These are phyloP conservation scores for Xylaria sp. DNA, from an alignment of 2,329 filamentous ascomycete species.

Conservation along the genomic window DNA sequence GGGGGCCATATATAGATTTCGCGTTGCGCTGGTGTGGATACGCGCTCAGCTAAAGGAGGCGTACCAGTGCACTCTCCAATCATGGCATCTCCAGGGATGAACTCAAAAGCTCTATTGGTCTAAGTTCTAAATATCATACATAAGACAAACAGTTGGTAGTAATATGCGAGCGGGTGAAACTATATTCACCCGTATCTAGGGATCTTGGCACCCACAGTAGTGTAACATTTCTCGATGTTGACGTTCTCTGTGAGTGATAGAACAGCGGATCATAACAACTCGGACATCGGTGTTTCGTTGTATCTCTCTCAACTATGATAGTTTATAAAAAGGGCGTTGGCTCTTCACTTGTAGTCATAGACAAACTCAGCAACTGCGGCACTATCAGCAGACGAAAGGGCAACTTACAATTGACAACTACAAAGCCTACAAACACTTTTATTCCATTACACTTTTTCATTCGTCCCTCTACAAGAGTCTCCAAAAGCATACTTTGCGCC, in stretches of 20 bases:
- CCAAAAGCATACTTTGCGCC: background rate
- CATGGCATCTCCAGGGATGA: no score
- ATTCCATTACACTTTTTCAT: background rate
- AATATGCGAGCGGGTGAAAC: no score
- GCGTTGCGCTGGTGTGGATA: no score
- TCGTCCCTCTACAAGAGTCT: background rate
- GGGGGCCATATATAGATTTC: no score
- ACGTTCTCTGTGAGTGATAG: background rate
- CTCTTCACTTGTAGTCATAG: background rate
- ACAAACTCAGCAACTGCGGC: background rate
- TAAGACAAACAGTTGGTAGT: no score
- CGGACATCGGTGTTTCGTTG: background rate
- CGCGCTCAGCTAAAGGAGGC: no score
- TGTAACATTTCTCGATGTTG: background rate
- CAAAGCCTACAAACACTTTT: background rate
- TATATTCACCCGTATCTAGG: no score
- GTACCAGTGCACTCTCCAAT: no score
- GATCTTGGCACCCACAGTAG: no score
- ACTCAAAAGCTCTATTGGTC: no score
- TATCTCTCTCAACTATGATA: background rate
- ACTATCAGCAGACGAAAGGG: background rate
- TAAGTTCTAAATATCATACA: no score
- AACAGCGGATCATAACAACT: background rate
- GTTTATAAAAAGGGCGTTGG: slow-evolving; percentile 9
- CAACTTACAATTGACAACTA: background rate